phyloP scores from a whole-genome alignment of 139 green algal species.

The Chlamydomonas incerta region DNA sequence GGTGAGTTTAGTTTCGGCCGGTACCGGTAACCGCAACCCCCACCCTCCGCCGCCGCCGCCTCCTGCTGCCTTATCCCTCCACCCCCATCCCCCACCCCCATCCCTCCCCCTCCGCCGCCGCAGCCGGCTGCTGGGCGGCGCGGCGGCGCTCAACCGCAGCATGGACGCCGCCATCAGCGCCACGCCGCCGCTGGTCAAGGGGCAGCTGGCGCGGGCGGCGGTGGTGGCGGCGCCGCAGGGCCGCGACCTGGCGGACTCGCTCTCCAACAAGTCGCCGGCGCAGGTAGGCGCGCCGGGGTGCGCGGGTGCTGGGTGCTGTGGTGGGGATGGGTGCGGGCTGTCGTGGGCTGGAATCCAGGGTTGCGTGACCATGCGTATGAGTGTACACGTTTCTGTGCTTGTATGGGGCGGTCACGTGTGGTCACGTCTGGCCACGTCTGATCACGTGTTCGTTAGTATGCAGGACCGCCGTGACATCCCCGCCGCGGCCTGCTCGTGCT shows the following conservation, averaged over 20 bases:
- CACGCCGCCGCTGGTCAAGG: slow-evolving; percentile 39
- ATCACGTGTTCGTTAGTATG: too few relatives aligned
- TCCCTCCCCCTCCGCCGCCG: not conserved
- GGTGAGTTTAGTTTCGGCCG: too few relatives aligned
- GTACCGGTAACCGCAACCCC: too few relatives aligned
- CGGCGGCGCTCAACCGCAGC: slow-evolving; percentile 7
- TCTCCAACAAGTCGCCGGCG: slow-evolving; percentile 14
- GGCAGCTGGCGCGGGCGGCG: slow-evolving; percentile 34
- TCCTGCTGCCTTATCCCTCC: too few relatives aligned
- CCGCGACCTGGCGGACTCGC: slow-evolving; percentile 1
- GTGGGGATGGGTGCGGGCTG: not conserved
- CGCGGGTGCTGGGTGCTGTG: not conserved
- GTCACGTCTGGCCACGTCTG: too few relatives aligned
- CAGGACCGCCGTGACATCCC: too few relatives aligned
- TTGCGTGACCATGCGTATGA: too few relatives aligned
- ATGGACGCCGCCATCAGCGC: slow-evolving; percentile 40
- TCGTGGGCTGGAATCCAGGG: not conserved
- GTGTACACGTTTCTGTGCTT: too few relatives aligned
- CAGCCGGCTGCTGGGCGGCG: slow-evolving; percentile 25
- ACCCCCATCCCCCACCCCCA: too few relatives aligned
- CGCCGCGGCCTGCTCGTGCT: too few relatives aligned
- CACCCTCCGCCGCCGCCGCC: not conserved
- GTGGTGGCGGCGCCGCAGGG: slow-evolving; percentile 19
- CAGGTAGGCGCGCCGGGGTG: slow-evolving; percentile 12
- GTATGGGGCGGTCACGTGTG: too few relatives aligned